A percentile compares a stretch with the other conserved stretches of the same genome.
Evolutionary conservation across 495 filamentous ascomycete species (phyloP).

Genomic region (Lineolata rhizophorae): DNA sequence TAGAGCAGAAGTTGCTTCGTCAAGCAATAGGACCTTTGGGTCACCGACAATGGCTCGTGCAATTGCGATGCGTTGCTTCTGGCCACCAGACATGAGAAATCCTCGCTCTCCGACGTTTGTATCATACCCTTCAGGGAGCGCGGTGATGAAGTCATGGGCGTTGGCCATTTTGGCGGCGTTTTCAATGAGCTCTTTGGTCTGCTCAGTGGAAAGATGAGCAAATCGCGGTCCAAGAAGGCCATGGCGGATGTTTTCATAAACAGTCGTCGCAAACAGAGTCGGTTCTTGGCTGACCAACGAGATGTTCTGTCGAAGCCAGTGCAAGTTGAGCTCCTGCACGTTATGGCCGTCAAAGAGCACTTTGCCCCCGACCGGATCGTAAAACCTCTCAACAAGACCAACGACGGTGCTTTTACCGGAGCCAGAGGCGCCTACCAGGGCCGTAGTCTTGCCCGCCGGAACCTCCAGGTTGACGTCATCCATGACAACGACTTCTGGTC

Average conservation of each 20-base stretch:
- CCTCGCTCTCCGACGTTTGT: constrained; percentile 92
- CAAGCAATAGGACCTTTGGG: constrained; percentile 85
- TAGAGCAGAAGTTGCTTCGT: constrained; percentile 88
- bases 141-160: constrained; percentile 72
- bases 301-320: constrained; percentile 81
- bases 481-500: constrained; percentile 77
- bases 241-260: constrained; percentile 67
- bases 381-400: constrained; percentile 81
- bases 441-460: constrained; percentile 69
- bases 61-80: constrained; percentile 84
- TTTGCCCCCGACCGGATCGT: constrained; percentile 60
- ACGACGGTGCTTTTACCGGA: constrained; percentile 86
- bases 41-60: constrained; percentile 82
- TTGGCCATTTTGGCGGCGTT: constrained; percentile 80
- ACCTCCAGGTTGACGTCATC: constrained; percentile 55
- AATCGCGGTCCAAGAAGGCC: constrained; percentile 71
- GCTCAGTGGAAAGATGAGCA: constrained; percentile 41
- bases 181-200: constrained; percentile 43
- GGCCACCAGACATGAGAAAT: constrained; percentile 77
- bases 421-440: constrained; percentile 70
- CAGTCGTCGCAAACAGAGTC: constrained; percentile 63
- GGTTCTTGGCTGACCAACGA: constrained; percentile 78
- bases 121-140: constrained; percentile 75
- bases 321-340: constrained; percentile 59
- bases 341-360: constrained; percentile 72